A percentile compares a stretch with the other conserved stretches of the same genome.
Evolutionary conservation across 306 rosid genomes (phyloP).

Genomic region (Hippophae tibetana): DNA sequence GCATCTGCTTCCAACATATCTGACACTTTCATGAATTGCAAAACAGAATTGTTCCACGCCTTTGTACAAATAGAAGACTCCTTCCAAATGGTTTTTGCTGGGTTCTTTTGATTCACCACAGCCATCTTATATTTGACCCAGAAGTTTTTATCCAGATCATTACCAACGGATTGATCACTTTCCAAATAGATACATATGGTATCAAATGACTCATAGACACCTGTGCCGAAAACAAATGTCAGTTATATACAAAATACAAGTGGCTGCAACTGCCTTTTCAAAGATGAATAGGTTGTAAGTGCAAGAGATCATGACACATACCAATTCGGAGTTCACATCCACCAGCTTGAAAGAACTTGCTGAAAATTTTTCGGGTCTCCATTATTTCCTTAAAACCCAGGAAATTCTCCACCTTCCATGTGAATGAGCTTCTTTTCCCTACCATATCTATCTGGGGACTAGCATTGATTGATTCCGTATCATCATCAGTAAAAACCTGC

Average conservation of each 20-base stretch:
- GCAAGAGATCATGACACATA: constrained; percentile 27
- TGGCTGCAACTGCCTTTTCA: constrained; percentile 13
- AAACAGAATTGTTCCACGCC: constrained; percentile 99
- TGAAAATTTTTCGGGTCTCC: constrained; percentile 96
- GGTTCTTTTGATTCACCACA: constrained; percentile 90
- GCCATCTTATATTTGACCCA: constrained; percentile 99
- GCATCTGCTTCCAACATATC: constrained; percentile 96
- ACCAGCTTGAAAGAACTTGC: constrained; percentile 99
- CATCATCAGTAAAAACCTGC: constrained; percentile 74
- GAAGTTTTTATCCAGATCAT: constrained; percentile 93
- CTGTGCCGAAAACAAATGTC: constrained; percentile 34
- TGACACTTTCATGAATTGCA: constrained; percentile 99
- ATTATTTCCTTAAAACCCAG: constrained; percentile 93
- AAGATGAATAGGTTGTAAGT: background rate
- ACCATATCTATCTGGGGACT: constrained; percentile 42
- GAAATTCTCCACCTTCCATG: constrained; percentile 99
- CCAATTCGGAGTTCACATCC: constrained; percentile 99
- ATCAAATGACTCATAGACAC: constrained; percentile 96
- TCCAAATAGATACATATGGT: constrained; percentile 96
- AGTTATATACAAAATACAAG: constrained; percentile 20
- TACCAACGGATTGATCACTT: constrained; percentile 94
- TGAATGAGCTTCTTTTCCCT: constrained; percentile 72
- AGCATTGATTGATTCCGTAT: constrained; percentile 37
- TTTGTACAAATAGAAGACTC: constrained; percentile 97
- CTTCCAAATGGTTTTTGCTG: constrained; percentile 92